Evolutionary conservation across 2,329 filamentous ascomycete species (phyloP).

Genomic region (Scleromitrula shiraiana): DNA sequence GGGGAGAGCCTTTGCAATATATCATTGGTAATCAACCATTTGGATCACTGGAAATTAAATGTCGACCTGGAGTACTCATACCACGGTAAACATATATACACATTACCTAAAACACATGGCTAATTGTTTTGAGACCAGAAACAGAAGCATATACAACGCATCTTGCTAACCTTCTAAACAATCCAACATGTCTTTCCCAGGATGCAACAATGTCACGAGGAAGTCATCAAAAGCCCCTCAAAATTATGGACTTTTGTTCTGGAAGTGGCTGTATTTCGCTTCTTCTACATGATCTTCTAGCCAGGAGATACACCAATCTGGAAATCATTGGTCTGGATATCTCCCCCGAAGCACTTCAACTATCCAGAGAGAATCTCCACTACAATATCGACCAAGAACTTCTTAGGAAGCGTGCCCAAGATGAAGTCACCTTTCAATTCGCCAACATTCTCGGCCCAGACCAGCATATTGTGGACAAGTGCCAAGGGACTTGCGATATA

Average conservation of each 20-base stretch:
- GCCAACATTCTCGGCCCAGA: background rate
- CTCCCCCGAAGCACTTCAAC: conserved; percentile 52
- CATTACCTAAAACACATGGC: background rate
- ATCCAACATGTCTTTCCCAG: background rate
- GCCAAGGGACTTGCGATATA: conserved; percentile 34
- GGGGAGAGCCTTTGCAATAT: conserved; percentile 78
- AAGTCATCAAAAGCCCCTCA: conserved; percentile 34
- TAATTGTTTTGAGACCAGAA: conserved; percentile 42
- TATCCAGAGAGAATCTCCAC: conserved; percentile 57
- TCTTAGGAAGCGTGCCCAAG: conserved; percentile 13
- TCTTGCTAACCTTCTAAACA: conserved; percentile 34
- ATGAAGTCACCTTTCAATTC: background rate
- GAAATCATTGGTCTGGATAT: conserved; percentile 70
- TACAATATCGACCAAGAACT: conserved; percentile 37
- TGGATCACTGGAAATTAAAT: conserved; percentile 71
- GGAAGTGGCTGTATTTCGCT: conserved; percentile 88
- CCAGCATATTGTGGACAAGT: background rate
- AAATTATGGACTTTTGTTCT: conserved; percentile 78
- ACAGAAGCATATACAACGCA: conserved; percentile 61
- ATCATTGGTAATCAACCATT: conserved; percentile 84
- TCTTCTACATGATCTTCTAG: conserved; percentile 58
- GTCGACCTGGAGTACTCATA: conserved; percentile 72
- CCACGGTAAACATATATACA: conserved; percentile 48
- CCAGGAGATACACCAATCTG: conserved; percentile 33
- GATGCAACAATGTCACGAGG: background rate